Evolutionary conservation across 106 monocot genomes (phyloP), one percentile per base, ranked within the genome.

Genomic region (Apostasia shenzhenica): DNA sequence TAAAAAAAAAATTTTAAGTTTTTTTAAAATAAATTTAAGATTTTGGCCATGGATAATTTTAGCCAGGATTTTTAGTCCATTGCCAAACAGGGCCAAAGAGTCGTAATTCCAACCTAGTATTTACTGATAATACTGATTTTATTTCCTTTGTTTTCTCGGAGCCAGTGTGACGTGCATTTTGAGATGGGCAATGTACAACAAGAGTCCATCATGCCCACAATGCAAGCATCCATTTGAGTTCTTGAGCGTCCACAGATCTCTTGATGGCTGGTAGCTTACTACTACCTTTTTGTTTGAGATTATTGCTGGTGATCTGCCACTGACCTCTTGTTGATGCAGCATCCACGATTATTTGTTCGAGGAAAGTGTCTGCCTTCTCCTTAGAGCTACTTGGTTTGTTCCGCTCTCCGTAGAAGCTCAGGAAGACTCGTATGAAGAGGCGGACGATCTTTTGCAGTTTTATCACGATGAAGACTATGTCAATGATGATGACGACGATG

Each of bases 151-250:
- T 68, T 54, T 6, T 68, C 12, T 14, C 41, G 39, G 67, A 54
- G 59, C 84, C 84, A 93, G 99, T 67, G 93, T 90, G 55, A 99
- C 78, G 6, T 99, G 99, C 66, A 93, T 93, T 40, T 60, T 99
- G 74, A 82, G 87, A 37, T 93, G 99, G 99, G 99, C 93, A 46
- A 80, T 85, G 39, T 99, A 88, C 80, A 87, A 73, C 5, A 48
- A 90, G 59, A 82, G 77, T 9, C 93, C 85, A 14, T 77, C 70
- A 2, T 99, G 97, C 63, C 97, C 93, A 42, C 89, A 87, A 41
- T 99, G 97, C 87, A 99, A 99, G 69, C 75, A 83, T 58, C 87
- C 93, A 14, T 93, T 99, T 55, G 81, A 87, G n/a, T 93, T 67
- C 51, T 74, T 99, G 55, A 82, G 75, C 14, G 67, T 99, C 47